These are phyloP conservation scores for Clarireedia monteithiana DNA, from an alignment of 2,329 filamentous ascomycete species.

Conservation along the genomic window DNA sequence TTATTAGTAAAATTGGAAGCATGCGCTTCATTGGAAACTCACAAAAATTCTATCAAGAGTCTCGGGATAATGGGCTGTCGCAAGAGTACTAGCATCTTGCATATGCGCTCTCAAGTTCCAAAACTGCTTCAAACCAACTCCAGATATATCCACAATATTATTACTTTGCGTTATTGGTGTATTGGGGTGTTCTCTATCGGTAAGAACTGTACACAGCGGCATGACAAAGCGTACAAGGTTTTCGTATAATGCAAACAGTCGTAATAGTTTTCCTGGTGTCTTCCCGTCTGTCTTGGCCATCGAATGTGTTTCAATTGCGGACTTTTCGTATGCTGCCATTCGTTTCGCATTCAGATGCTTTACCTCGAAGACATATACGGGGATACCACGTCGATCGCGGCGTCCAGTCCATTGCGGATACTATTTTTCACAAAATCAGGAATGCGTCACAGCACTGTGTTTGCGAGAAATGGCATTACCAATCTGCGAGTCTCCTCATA, in stretches of 20 bases:
- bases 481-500: slow-evolving; percentile 74
- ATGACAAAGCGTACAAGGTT: slow-evolving; percentile 82
- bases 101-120: slow-evolving; percentile 93
- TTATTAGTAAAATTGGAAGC: slow-evolving; percentile 2
- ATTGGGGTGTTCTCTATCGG: slow-evolving; percentile 60
- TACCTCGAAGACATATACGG: slow-evolving; percentile 87
- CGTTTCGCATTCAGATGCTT: slow-evolving; percentile 75
- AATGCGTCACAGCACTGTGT: background rate
- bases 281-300: slow-evolving; percentile 59
- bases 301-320: slow-evolving; percentile 43
- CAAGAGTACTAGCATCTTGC: slow-evolving; percentile 82
- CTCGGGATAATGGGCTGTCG: slow-evolving; percentile 91
- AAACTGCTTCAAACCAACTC: slow-evolving; percentile 85
- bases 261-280: slow-evolving; percentile 67
- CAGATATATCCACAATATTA: slow-evolving; percentile 89
- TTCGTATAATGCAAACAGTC: slow-evolving; percentile 89
- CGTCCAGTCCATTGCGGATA: slow-evolving; percentile 95
- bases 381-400: slow-evolving; percentile 83
- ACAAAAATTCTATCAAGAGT: slow-evolving; percentile 75
- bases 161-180: slow-evolving; percentile 90
- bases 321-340: slow-evolving; percentile 69
- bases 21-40: slow-evolving; percentile 3
- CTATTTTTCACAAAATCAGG: slow-evolving; percentile 35
- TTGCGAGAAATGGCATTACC: slow-evolving; percentile 38
- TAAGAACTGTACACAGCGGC: slow-evolving; percentile 72